Evolutionary conservation across 2,329 filamentous ascomycete species (phyloP), one percentile per base, ranked within the genome.

Genomic region (Lecanoromycetidae sp.): DNA sequence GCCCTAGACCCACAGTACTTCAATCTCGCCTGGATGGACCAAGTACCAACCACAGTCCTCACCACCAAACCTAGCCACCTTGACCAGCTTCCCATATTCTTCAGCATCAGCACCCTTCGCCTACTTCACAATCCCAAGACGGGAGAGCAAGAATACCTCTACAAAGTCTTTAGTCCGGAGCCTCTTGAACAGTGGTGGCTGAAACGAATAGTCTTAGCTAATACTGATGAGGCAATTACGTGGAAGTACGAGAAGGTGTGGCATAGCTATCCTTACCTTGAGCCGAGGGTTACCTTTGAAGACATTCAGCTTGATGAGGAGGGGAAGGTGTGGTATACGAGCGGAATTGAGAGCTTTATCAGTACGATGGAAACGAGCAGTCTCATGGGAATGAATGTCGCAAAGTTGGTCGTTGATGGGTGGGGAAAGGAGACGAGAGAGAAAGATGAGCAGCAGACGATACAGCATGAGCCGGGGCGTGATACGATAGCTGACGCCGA

Each of bases 361-460:
- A 91, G 84, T 8, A 94, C 87, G 0, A 96, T 98, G 91, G 91
- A 98, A 70, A 95, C 91, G 5, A 94, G 81, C 61, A 84, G 86
- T 1, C 65, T 96, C 55, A 91, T 91, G 79, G 91, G 91, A 0
- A 86, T 76, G 74, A 91, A 91, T 59, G 80, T 91, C 17, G 86
- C 85, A 7, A 73, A 71, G 53, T 66, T 91, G 45, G 70, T 90
- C 37, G 71, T 79, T 0, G 76, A 88, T 57, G 75, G 76, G 43
- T 77, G 72, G 62, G 58, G 62, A 53, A 63, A 52, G 57, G 59
- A 43, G 23, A 36, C 5, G 25, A n/a, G n/a, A n/a, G n/a, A n/a
- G n/a, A n/a, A n/a, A n/a, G n/a, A n/a, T n/a, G n/a, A n/a, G n/a
- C n/a, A n/a, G n/a, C n/a, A n/a, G n/a, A n/a, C n/a, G n/a, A n/a